Base-by-base conservation (phyloP, 257 asterid species). In the Mitragyna speciosa region DNA sequence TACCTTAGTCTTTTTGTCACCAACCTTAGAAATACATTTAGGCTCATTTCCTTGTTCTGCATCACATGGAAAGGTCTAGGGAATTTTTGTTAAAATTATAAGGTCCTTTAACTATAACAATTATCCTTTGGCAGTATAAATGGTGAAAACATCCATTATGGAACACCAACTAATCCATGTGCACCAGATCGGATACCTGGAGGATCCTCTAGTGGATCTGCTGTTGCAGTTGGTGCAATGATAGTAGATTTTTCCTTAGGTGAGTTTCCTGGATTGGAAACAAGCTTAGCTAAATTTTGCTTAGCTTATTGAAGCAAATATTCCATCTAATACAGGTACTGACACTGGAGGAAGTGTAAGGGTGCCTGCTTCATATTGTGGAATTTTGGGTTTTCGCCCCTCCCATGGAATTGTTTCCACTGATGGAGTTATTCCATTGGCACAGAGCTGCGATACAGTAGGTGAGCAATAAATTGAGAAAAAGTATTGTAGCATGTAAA, bases 201-300 rank as follows among this genome's bases (percentile, higher is more conserved):
- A 78, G 98, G 99, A 56, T 95, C 99, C 31, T 95, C 99, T 41
- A 95, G 98, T 80, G 99, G 99, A 76, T 93, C 99, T 71, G 99
- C 99, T 19, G 98, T 92, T 31, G 93, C 96, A 4, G 99, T 95
- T 82, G 97, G 89, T 65, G 93, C 96, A 66, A 81, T 20, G 78
- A 89, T 91, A 77, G 91, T 87, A 2, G 96, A 95, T 92, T 93
- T 95, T 87, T 87, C 99, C 73, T 82, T 95, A 75, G 97, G 98
- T 92, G 75, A 83, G 26, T 72, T 77, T 81, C 45, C 51, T 22
- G 41, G 10, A 43, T 45, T 12, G 48, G 17, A 28, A 33, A 22
- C 15, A 39, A 30, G 10, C 17, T 16, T 54, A 22, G 1, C 2
- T 41, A 51, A 69, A 31, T 20, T 17, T 33, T 61, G 41, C 6